Percentiles rank a stretch among this genome's conserved stretches.
Evolutionary conservation across 345 rosid species (phyloP).

Genomic region (Populus ilicifolia): DNA sequence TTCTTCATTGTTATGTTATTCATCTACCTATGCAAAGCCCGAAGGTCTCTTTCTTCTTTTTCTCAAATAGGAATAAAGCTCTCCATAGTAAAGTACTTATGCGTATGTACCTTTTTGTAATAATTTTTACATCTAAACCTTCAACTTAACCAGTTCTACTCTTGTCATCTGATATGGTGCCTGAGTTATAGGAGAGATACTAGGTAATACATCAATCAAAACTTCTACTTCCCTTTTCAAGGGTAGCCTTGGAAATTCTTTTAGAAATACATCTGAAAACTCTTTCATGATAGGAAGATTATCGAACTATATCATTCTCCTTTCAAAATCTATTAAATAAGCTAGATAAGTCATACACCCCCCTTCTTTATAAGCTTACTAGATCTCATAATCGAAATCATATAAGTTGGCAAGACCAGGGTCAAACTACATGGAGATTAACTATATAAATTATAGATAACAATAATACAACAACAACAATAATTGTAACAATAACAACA

Average conservation of each 20-base stretch:
- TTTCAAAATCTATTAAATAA: too few relatives aligned
- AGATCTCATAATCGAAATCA: too few relatives aligned
- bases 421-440: too few relatives aligned
- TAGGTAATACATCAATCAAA: neutral
- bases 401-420: too few relatives aligned
- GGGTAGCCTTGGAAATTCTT: neutral
- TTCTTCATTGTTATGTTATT: neutral
- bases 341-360: too few relatives aligned
- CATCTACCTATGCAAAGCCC: neutral
- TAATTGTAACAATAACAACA: too few relatives aligned
- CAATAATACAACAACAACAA: too few relatives aligned
- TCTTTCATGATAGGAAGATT: too few relatives aligned
- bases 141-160: fast-evolving
- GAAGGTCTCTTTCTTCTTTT: neutral
- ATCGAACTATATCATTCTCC: too few relatives aligned
- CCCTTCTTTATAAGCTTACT: too few relatives aligned
- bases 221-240: neutral
- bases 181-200: neutral
- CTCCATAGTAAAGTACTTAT: neutral
- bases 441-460: too few relatives aligned
- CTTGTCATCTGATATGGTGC: neutral
- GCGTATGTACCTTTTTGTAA: neutral
- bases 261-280: neutral
- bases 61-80: neutral
- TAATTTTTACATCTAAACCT: neutral